Conservation (phyloP, 1,139 yeast species). For the Taphrina deformans region DNA sequence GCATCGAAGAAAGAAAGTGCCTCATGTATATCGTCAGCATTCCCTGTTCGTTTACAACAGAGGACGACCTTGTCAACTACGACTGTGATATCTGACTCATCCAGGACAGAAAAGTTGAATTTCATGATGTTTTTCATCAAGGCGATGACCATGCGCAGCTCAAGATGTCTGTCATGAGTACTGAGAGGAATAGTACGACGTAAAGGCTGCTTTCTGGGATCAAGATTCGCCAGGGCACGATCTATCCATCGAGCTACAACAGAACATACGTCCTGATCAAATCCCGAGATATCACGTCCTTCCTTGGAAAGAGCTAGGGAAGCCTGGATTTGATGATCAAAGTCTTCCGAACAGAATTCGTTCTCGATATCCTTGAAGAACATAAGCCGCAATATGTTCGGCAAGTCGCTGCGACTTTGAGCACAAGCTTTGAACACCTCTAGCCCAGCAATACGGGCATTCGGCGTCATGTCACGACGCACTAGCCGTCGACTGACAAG, state of each 20-base stretch:
- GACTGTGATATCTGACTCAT: slow-evolving; percentile 48
- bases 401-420: slow-evolving; percentile 51
- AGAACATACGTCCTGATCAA: slow-evolving; percentile 39
- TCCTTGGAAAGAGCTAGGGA: slow-evolving; percentile 57
- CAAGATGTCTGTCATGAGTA: slow-evolving; percentile 41
- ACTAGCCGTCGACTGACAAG: slow-evolving; percentile 63
- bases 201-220: neutral
- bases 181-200: slow-evolving; percentile 36
- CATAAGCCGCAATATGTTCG: slow-evolving; percentile 53
- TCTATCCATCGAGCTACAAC: slow-evolving; percentile 37
- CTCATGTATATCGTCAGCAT: slow-evolving; percentile 48
- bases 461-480: slow-evolving; percentile 48
- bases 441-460: slow-evolving; percentile 57
- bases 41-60: slow-evolving; percentile 52
- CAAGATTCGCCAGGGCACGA: slow-evolving; percentile 13
- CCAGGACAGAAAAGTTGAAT: slow-evolving; percentile 53
- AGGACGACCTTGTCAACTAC: slow-evolving; percentile 49
- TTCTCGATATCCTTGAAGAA: slow-evolving; percentile 62
- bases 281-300: slow-evolving; percentile 55
- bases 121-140: slow-evolving; percentile 53
- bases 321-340: slow-evolving; percentile 58
- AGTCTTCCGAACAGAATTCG: slow-evolving; percentile 56
- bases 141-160: slow-evolving; percentile 46
- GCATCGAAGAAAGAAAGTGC: slow-evolving; percentile 54
- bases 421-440: slow-evolving; percentile 60